Evolutionary conservation across 306 rosid genomes (phyloP).

Genomic region (Vigna reflexopilosa): DNA sequence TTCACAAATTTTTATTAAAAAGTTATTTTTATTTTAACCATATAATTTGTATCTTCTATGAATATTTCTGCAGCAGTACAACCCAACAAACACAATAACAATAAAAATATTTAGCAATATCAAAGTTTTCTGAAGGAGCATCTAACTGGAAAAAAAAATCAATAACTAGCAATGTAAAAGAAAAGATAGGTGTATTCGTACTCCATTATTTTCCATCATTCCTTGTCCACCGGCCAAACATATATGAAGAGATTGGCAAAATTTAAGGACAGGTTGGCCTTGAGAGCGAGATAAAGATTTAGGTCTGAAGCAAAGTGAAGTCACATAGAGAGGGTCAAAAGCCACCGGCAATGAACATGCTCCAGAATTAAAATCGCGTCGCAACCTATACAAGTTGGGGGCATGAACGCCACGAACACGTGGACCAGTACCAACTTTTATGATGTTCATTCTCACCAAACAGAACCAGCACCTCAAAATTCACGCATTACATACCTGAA

Average conservation of each 20-base stretch:
- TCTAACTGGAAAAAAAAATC: background rate
- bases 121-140: background rate
- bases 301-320: constrained; percentile 9
- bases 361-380: constrained; percentile 29
- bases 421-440: constrained; percentile 49
- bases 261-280: constrained; percentile 46
- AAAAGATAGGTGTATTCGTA: constrained; percentile 29
- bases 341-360: constrained; percentile 14
- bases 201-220: constrained; percentile 61
- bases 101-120: background rate
- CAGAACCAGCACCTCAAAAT: constrained; percentile 17
- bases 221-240: constrained; percentile 66
- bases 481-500: constrained; percentile 42
- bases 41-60: background rate
- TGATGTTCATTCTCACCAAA: constrained; percentile 52
- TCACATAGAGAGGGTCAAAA: constrained; percentile 37
- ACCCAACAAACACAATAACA: background rate
- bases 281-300: constrained; percentile 42
- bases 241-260: constrained; percentile 46
- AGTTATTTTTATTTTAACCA: no score
- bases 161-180: background rate
- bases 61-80: background rate
- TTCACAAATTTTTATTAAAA: background rate
- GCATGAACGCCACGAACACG: constrained; percentile 35
- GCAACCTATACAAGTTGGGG: constrained; percentile 25